A percentile compares a stretch with the other conserved stretches of the same genome.
Conservation (phyloP, 768 basidiomycete genomes). For the Suillus subaureus region DNA sequence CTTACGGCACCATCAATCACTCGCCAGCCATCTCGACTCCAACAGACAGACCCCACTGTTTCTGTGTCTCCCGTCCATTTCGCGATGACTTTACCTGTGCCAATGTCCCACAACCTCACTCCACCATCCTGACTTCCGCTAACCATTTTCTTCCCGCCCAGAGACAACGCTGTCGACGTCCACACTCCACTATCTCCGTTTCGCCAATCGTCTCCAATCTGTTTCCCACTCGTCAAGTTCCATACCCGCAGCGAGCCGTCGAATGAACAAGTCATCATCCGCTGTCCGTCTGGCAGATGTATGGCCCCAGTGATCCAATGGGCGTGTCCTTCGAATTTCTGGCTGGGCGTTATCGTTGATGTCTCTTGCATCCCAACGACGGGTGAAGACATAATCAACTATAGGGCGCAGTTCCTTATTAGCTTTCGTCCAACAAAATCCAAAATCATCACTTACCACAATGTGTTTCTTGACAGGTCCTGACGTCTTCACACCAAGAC, state of each 20-base stretch:
- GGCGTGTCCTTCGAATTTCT: not conserved
- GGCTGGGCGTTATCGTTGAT: not conserved
- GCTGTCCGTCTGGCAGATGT: no score
- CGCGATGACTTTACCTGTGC: not conserved
- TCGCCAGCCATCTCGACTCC: not conserved
- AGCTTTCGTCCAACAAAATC: not conserved
- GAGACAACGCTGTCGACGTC: not conserved
- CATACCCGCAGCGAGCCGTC: not conserved
- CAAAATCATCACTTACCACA: not conserved
- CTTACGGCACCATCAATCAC: not conserved
- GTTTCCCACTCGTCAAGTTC: not conserved
- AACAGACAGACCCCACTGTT: not conserved
- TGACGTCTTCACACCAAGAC: no score
- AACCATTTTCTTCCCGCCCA: not conserved
- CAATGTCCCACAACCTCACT: not conserved
- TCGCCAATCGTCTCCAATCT: not conserved
- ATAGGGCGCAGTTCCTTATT: not conserved
- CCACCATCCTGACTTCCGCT: not conserved
- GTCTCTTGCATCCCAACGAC: not conserved
- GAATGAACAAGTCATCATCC: not conserved
- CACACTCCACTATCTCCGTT: not conserved
- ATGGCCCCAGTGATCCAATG: not conserved
- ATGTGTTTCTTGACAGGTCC: no score
- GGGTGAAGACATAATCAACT: not conserved
- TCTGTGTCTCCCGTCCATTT: not conserved